Base-by-base conservation (phyloP, 805 yeast species). In the Saccharomycopsis sp. region DNA sequence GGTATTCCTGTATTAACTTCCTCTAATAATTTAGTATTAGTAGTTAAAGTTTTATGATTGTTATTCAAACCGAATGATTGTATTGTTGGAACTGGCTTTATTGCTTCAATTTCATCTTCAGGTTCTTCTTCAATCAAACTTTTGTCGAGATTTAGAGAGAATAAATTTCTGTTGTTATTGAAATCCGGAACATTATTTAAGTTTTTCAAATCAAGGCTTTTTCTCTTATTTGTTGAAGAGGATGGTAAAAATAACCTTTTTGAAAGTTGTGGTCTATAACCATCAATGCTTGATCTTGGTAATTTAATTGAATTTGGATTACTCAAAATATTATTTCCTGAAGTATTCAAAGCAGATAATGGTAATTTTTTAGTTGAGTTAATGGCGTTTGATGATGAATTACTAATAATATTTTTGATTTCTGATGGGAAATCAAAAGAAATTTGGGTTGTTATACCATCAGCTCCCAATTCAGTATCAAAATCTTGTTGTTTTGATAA, bases 401-500 rank as follows among this genome's bases (percentile, higher is more conserved):
- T 37, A 5, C 38, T 31, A 5, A 43, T 35, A 32, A 45, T 41
- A 3, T 14, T 25, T 19, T 40, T 39, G 10, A 45, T 20, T 13
- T 43, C 49, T 4, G 41, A 36, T 5, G 49, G 48, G 21, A 46
- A 46, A 28, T 46, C 48, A 38, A 46, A 46, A 14, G 39, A 33
- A 4, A 46, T 38, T 29, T 46, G 48, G 8, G 51, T 46, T 17
- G 46, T 51, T 6, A 61, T 51, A 4, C 57, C 57, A 37, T 59
- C 57, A 12, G 47, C 43, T 3, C 58, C 50, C 4, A 62, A 42
- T 2, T 51, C 45, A 34, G 54, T 55, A 37, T 58, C 53, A 35
- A 54, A 40, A 57, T 31, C 57, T 49, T 3, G 63, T 51, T 9
- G 61, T 52, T 15, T 58, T 53, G 15, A 75, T 48, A 35, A 65